phyloP scores from a whole-genome alignment of 371 early-diverging fungal species.

The Apophysomyces sp. region DNA sequence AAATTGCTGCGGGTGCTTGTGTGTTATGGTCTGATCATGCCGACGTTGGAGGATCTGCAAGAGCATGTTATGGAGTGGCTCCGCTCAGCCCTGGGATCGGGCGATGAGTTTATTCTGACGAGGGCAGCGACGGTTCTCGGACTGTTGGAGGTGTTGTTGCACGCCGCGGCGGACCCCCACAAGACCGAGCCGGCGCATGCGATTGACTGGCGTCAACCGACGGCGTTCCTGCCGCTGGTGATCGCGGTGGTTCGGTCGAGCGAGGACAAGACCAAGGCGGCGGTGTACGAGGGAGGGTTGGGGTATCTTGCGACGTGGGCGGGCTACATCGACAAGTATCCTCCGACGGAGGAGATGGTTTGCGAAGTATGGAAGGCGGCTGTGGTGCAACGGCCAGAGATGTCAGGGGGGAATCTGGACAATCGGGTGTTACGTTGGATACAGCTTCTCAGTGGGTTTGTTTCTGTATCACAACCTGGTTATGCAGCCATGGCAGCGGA shows the following conservation, averaged over 20 bases:
- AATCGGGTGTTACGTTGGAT: constrained; percentile 14
- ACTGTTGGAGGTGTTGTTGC: constrained; percentile 32
- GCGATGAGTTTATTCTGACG: not conserved
- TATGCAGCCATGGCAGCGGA: constrained; percentile 3
- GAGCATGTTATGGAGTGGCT: constrained; percentile 45
- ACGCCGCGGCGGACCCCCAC: constrained; percentile 58
- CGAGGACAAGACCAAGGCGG: not conserved
- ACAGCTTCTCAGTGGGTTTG: constrained; percentile 10
- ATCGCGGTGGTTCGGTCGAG: constrained; percentile 19
- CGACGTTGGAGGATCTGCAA: constrained; percentile 41
- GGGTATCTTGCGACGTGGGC: constrained; percentile 56
- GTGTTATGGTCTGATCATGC: constrained; percentile 51
- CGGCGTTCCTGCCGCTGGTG: constrained; percentile 40
- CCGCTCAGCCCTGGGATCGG: constrained; percentile 22
- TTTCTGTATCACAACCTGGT: not conserved
- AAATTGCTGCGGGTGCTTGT: constrained; percentile 45
- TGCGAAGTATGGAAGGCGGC: constrained; percentile 20
- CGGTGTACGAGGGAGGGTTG: constrained; percentile 31
- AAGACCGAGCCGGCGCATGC: constrained; percentile 54
- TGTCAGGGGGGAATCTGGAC: not conserved
- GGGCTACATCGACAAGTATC: constrained; percentile 37
- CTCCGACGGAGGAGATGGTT: constrained; percentile 12
- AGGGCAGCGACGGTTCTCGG: constrained; percentile 26
- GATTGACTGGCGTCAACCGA: constrained; percentile 59
- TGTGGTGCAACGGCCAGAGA: not conserved